These are phyloP conservation scores for Claviceps sp. DNA, from an alignment of 2,329 filamentous ascomycete genomes.

Conservation along the genomic window DNA sequence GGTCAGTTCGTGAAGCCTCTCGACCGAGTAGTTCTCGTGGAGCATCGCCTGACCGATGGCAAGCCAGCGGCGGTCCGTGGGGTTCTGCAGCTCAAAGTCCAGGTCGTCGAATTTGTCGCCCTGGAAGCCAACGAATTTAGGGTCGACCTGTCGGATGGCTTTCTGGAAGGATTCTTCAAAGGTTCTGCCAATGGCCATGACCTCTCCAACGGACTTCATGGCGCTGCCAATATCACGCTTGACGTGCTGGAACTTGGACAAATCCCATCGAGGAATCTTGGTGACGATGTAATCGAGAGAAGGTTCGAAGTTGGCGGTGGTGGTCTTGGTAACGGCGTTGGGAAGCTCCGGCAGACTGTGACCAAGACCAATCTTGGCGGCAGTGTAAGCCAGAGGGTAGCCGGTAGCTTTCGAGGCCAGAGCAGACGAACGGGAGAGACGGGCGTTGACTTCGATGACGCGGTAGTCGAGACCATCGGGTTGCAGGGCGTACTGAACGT, in stretches of 20 bases:
- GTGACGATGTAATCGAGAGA: slow-evolving; percentile 96
- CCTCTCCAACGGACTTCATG: slow-evolving; percentile 98
- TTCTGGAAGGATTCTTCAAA: slow-evolving; percentile 99
- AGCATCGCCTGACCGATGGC: slow-evolving; percentile 97
- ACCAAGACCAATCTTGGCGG: slow-evolving; percentile 93
- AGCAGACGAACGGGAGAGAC: slow-evolving; percentile 92
- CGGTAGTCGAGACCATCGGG: slow-evolving; percentile 95
- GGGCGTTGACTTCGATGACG: slow-evolving; percentile 97
- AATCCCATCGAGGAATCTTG: slow-evolving; percentile 97
- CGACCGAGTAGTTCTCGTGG: slow-evolving; percentile 89
- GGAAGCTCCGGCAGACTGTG: slow-evolving; percentile 91
- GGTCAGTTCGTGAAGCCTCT: slow-evolving; percentile 81
- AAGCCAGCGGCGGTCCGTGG: slow-evolving; percentile 92
- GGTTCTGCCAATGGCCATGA: slow-evolving; percentile 97
- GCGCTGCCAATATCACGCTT: slow-evolving; percentile 94
- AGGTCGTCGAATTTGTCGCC: slow-evolving; percentile 89
- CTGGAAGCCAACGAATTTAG: slow-evolving; percentile 83
- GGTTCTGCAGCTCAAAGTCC: slow-evolving; percentile 79
- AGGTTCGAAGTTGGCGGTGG: slow-evolving; percentile 96
- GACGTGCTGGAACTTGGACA: slow-evolving; percentile 98
- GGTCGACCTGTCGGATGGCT: slow-evolving; percentile 93
- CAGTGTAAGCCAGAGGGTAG: slow-evolving; percentile 93
- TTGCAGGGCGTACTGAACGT: slow-evolving; percentile 94
- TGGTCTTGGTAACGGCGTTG: slow-evolving; percentile 97
- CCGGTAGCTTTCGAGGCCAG: slow-evolving; percentile 96